Evolutionary conservation across 2,329 filamentous ascomycete genomes (phyloP).

Genomic region (Paraphaeosphaeria sporulosa): DNA sequence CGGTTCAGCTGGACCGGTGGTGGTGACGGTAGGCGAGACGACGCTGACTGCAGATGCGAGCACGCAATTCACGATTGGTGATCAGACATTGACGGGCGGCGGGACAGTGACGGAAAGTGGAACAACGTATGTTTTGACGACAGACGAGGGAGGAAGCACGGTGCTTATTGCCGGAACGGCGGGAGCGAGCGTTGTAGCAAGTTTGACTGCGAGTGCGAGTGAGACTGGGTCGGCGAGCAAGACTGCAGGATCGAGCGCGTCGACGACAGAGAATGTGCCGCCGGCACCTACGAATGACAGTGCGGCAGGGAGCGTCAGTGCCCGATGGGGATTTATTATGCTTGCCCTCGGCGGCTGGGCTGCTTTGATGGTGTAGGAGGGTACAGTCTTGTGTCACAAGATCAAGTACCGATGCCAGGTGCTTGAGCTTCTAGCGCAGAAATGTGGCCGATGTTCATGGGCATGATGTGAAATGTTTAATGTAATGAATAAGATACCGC

Average conservation of each 20-base stretch:
- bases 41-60: conserved; percentile 3
- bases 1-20: not conserved
- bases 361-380: not conserved
- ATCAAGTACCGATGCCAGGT: no score
- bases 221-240: not conserved
- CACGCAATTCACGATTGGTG: no score
- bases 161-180: conserved; percentile 10
- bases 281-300: not conserved
- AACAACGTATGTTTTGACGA: no score
- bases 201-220: not conserved
- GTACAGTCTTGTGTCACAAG: no score
- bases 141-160: no score
- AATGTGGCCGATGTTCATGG: no score
- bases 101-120: conserved; percentile 15
- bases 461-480: no score
- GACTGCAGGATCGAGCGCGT: not conserved
- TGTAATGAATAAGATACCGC: no score
- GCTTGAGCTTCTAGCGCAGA: no score
- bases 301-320: not conserved
- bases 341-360: not conserved
- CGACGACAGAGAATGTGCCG: not conserved
- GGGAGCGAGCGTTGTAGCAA: not conserved
- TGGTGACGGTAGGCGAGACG: conserved; percentile 15
- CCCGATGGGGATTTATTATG: not conserved
- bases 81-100: not conserved